Percentiles rank a stretch among this genome's conserved stretches.
Conservation (phyloP, 805 yeast species). For the Nematodospora valgi region DNA sequence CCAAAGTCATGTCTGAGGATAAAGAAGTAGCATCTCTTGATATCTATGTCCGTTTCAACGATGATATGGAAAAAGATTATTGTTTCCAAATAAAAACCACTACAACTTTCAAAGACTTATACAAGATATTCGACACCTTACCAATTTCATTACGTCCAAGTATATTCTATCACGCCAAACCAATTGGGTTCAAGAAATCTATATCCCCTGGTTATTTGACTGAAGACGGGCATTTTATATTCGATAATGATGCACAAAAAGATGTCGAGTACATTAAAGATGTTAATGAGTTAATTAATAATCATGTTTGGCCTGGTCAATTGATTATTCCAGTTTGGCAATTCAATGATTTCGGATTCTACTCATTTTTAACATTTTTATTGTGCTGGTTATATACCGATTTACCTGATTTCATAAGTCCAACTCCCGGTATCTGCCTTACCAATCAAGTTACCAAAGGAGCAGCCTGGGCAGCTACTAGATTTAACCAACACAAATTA, state of each 20-base stretch:
- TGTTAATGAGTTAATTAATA: conserved; percentile 47
- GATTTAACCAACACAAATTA: conserved; percentile 37
- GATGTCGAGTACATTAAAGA: conserved; percentile 45
- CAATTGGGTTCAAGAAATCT: conserved; percentile 61
- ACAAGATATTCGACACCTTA: conserved; percentile 57
- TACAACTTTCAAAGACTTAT: conserved; percentile 57
- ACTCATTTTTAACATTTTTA: conserved; percentile 39
- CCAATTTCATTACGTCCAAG: conserved; percentile 81
- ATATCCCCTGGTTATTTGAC: conserved; percentile 79
- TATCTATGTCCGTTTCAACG: conserved; percentile 76
- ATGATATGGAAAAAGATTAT: conserved; percentile 83
- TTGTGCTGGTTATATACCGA: conserved; percentile 86
- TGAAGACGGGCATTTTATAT: conserved; percentile 75
- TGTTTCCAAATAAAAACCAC: conserved; percentile 70
- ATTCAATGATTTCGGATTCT: conserved; percentile 40
- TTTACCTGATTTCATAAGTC: conserved; percentile 82
- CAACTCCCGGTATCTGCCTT: conserved; percentile 87
- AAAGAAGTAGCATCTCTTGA: conserved; percentile 34
- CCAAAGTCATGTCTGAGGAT: conserved; percentile 19
- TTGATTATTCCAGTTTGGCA: conserved; percentile 74
- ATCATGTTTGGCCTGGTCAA: conserved; percentile 86
- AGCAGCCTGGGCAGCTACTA: conserved; percentile 18
- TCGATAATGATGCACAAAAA: conserved; percentile 53
- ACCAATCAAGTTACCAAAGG: conserved; percentile 51
- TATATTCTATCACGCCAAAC: conserved; percentile 62